Percentiles rank a stretch among this genome's conserved stretches.
These are phyloP conservation scores for Cadophora sp. DNA, from an alignment of 2,329 filamentous ascomycete species.

Conservation along the genomic window DNA sequence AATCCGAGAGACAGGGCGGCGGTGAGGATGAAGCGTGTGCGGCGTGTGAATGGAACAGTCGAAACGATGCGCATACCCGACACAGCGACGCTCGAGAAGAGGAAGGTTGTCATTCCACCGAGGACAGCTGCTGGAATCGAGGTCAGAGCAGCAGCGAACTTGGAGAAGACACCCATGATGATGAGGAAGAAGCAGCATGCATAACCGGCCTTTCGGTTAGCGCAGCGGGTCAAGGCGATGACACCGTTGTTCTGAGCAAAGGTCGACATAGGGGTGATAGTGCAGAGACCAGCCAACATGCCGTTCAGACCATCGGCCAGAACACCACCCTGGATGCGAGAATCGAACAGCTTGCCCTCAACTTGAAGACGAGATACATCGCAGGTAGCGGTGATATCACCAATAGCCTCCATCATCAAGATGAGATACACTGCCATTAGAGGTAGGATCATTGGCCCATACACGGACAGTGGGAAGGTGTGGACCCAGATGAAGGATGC, in stretches of 20 bases:
- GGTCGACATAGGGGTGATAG: constrained; percentile 79
- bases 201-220: constrained; percentile 81
- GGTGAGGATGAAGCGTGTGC: constrained; percentile 83
- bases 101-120: constrained; percentile 79
- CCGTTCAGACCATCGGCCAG: constrained; percentile 81
- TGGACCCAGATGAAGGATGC: constrained; percentile 81
- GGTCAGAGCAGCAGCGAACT: constrained; percentile 81
- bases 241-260: constrained; percentile 89
- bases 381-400: constrained; percentile 81
- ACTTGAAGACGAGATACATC: constrained; percentile 81
- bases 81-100: constrained; percentile 79
- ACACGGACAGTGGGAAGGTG: constrained; percentile 75
- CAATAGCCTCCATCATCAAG: constrained; percentile 79
- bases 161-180: constrained; percentile 82
- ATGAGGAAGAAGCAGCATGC: constrained; percentile 79
- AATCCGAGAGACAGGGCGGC: constrained; percentile 77
- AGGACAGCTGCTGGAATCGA: constrained; percentile 73
- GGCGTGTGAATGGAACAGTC: constrained; percentile 74
- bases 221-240: constrained; percentile 81
- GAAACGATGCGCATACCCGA: constrained; percentile 80
- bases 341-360: constrained; percentile 74
- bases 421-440: constrained; percentile 75
- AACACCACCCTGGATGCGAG: constrained; percentile 79
- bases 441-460: constrained; percentile 76
- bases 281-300: constrained; percentile 76